Evolutionary conservation across 2,329 filamentous ascomycete genomes (phyloP), one percentile per base, ranked within the genome.

Genomic region (Pseudogymnoascus sp.): DNA sequence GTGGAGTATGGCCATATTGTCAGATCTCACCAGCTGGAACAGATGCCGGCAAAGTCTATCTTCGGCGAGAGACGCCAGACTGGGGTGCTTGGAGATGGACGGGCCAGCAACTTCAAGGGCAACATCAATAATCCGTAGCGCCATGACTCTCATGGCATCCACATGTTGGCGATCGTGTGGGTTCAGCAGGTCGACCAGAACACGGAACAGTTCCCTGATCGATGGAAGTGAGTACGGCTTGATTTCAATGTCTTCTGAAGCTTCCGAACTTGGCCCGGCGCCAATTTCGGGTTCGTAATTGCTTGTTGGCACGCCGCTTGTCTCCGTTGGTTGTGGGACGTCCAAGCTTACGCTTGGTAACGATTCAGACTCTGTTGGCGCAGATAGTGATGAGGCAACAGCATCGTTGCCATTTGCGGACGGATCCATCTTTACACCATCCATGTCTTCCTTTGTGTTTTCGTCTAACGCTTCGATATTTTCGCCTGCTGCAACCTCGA

Each of bases 101-200:
- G 95, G 93, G 0, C 95, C 95, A 1, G 95, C 92, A 64, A 99
- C 93, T 76, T 99, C 95, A 21, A 99, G 83, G 1, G 95, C 95
- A 50, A 99, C 95, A 74, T 99, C 95, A 63, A 99, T 95, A 67
- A 99, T 97, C 46, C 95, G 87, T 68, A 99, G 78, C 17, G 95
- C 95, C 93, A 99, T 99, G 42, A 99, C 91, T 69, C 93, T 86
- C 88, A 97, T 95, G 1, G 91, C 88, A 72, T 99, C 95, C 2
- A 92, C 96, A 74, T 97, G 91, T 69, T 93, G 90, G 61, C 86
- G 88, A 75, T 97, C 93, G 71, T 96, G 90, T 1, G 96, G 95
- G 72, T 99, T 92, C 26, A 99, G 78, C 15, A 99, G 87, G 74
- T 96, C 93, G 50, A 97, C 93, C 26, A 99, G 79, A 44, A 97